Conservation (phyloP, 805 yeast species). For the Candida incommunis region DNA sequence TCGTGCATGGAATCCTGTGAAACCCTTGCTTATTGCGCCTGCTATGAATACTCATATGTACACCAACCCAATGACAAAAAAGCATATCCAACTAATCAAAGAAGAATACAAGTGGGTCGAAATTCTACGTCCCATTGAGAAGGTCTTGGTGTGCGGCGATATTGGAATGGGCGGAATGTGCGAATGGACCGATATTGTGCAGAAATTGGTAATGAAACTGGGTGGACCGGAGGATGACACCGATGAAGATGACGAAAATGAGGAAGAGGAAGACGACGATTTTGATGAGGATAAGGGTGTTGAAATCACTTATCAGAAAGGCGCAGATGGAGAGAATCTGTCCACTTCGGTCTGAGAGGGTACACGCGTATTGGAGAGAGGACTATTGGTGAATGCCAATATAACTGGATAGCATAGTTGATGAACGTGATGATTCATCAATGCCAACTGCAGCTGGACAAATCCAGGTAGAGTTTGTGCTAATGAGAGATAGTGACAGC, state of each 20-base stretch:
- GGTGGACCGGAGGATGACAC: constrained; percentile 29
- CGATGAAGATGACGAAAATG: constrained; percentile 20
- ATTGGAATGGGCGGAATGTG: constrained; percentile 99
- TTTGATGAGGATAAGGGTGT: constrained; percentile 26
- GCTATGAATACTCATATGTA: constrained; percentile 93
- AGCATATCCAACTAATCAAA: constrained; percentile 56
- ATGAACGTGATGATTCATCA: too few relatives aligned
- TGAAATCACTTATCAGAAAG: not conserved
- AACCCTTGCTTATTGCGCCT: constrained; percentile 82
- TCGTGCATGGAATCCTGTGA: constrained; percentile 92
- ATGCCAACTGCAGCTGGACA: too few relatives aligned
- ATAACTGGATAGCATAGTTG: too few relatives aligned
- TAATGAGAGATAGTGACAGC: too few relatives aligned
- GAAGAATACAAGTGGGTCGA: constrained; percentile 93
- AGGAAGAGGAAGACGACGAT: constrained; percentile 24
- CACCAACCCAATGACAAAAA: constrained; percentile 75
- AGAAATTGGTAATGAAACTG: constrained; percentile 40
- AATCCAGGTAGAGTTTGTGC: too few relatives aligned
- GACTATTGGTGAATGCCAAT: too few relatives aligned
- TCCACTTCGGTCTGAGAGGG: not conserved
- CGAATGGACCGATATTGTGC: constrained; percentile 93
- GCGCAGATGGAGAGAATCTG: not conserved
- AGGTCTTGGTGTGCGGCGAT: constrained; percentile 88
- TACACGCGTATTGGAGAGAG: too few relatives aligned
- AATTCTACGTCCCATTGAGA: constrained; percentile 85